phyloP scores from a whole-genome alignment of 306 rosid species.

The Trifolium pratense region DNA sequence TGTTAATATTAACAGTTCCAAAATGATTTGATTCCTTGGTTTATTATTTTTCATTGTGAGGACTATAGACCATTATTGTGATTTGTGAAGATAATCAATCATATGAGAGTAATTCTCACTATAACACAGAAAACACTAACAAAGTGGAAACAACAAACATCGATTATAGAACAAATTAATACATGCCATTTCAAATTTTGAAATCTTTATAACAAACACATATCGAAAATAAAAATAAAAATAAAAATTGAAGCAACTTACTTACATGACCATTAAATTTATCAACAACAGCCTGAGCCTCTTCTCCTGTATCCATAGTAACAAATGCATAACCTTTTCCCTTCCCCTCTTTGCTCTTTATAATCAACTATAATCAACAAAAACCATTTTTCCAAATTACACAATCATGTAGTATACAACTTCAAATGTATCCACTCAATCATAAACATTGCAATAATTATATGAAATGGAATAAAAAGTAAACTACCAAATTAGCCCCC shows the following conservation, averaged over 20 bases:
- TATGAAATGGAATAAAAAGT: neutral
- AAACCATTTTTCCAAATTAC: conserved; percentile 39
- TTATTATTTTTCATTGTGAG: too few species aligned
- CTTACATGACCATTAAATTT: conserved; percentile 67
- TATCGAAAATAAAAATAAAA: too few species aligned
- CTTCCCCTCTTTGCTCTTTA: conserved; percentile 70
- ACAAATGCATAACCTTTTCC: conserved; percentile 77
- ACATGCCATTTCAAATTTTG: neutral
- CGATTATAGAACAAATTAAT: neutral
- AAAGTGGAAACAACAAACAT: too few species aligned
- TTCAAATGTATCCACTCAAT: neutral
- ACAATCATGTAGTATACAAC: neutral
- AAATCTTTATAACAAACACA: neutral
- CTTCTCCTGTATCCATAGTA: conserved; percentile 78
- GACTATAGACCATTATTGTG: too few species aligned
- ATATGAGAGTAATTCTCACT: too few species aligned
- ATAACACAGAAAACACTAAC: too few species aligned
- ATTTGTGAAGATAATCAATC: too few species aligned
- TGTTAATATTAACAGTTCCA: neutral
- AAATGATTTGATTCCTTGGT: too few species aligned
- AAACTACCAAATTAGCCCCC: too few species aligned
- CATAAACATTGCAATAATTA: neutral
- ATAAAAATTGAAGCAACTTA: conserved; percentile 36
- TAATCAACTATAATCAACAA: conserved; percentile 56
- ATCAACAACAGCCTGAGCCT: conserved; percentile 71